Base-by-base conservation (phyloP, 1,139 yeast genomes). In the Diutina catenulata region DNA sequence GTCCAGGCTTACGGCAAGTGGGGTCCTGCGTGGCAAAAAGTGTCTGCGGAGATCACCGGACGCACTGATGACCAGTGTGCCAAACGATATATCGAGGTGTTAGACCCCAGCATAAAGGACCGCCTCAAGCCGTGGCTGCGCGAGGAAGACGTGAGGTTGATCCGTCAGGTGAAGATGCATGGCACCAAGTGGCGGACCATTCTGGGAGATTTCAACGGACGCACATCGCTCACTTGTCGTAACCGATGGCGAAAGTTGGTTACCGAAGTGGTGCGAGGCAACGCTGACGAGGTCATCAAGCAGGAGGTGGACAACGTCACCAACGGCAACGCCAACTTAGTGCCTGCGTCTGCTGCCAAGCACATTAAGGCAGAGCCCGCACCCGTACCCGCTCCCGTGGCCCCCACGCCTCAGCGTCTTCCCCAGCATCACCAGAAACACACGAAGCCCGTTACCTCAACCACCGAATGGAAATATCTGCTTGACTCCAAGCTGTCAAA, bases 51-150 rank as follows among this genome's bases (percentile, higher is more conserved):
- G 39, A 81, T 87, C 10, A 71, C 75, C 2, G 94, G 95, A 3
- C 65, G 97, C 49, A 88, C 95, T 1, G 95, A 87, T 52, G 96
- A 87, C 55, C 97, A 88, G 59, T 88, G 96, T 60, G 86, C 95
- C 2, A 88, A 88, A 51, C 61, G 97, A 47, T 88, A 86, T 55
- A 76, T 80, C 16, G 97, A 88, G 50, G 95, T 87, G 2, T 59
- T 88, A 42, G 94, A 84, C 48, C 96, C 96, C 2, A 70, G 59
- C 47, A 79, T 91, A 4, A 76, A 78, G 42, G 87, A 82, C 47
- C 61, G 96, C 39, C 62, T 86, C 36, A 71, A 84, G 46, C 79
- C 82, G 4, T 88, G 97, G 97, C 64, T 76, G 0, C 51, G 69
- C 28, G 84, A 76, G 11, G 96, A 88, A 51, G 96, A 88, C 53